phyloP scores from a whole-genome alignment of 768 basidiomycete genomes.

The Nidula microcarpa region DNA sequence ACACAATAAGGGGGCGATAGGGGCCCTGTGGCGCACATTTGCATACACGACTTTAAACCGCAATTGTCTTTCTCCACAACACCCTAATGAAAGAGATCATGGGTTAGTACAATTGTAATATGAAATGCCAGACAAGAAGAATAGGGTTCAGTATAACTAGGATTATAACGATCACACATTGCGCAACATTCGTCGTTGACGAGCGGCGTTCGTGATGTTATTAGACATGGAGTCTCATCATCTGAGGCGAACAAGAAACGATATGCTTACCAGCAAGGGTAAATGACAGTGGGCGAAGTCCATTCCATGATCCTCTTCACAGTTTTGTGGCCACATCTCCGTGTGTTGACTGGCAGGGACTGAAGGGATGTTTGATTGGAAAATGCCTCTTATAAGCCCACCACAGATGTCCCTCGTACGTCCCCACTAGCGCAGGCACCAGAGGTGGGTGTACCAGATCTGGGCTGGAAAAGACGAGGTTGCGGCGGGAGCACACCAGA shows the following conservation, averaged over 20 bases:
- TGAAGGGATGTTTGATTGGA: too few species aligned
- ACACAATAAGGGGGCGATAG: neutral
- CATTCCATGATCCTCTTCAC: neutral
- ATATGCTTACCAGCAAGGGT: neutral
- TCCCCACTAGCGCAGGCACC: too few species aligned
- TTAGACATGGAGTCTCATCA: constrained; percentile 14
- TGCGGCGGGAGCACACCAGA: too few species aligned
- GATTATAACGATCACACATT: constrained; percentile 15
- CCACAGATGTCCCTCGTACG: too few species aligned
- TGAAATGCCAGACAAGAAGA: constrained; percentile 1
- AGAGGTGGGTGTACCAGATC: too few species aligned
- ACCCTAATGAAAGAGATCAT: neutral
- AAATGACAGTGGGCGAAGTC: neutral
- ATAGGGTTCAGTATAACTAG: constrained; percentile 19
- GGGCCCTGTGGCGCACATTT: neutral
- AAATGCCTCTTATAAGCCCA: too few species aligned
- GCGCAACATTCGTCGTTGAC: constrained; percentile 11
- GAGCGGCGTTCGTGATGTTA: constrained; percentile 16
- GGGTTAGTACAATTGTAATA: neutral
- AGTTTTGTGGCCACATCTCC: neutral
- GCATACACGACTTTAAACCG: neutral
- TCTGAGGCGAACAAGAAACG: neutral
- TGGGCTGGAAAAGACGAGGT: too few species aligned
- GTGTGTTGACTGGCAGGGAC: neutral
- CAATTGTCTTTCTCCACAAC: neutral